phyloP scores from a whole-genome alignment of 2,329 filamentous ascomycete species.

The Sordariomycetes sp. region DNA sequence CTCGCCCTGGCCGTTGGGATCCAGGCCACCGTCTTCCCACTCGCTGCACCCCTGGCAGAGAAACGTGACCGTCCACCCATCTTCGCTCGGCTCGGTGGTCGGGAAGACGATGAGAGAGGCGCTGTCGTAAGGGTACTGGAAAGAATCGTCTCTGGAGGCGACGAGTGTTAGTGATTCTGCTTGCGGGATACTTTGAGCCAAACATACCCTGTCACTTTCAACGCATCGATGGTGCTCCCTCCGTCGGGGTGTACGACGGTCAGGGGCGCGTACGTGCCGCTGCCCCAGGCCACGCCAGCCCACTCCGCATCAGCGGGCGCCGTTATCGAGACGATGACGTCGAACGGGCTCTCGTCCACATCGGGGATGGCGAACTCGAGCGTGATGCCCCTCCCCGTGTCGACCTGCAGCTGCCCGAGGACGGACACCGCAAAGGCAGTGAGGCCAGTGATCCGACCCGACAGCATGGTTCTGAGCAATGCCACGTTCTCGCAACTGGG shows the following conservation, averaged over 20 bases:
- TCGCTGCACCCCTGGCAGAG: neutral
- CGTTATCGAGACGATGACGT: constrained; percentile 10
- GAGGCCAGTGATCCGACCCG: neutral
- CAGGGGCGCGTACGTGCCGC: constrained; percentile 9
- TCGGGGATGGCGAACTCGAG: neutral
- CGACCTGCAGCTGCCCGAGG: neutral
- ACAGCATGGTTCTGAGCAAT: too few relatives aligned
- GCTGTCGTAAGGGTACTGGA: neutral
- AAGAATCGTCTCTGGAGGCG: neutral
- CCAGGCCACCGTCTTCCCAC: neutral
- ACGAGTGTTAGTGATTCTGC: neutral
- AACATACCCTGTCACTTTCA: neutral
- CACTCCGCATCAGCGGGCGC: constrained; percentile 8
- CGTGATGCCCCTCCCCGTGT: neutral
- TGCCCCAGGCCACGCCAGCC: constrained; percentile 11
- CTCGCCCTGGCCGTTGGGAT: neutral
- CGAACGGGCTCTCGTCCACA: constrained; percentile 4
- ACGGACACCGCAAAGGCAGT: neutral
- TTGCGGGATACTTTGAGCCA: neutral
- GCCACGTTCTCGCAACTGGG: too few relatives aligned
- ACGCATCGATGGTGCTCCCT: neutral
- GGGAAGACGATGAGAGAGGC: neutral
- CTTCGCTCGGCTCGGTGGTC: neutral
- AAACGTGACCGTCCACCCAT: neutral
- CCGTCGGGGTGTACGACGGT: constrained; percentile 8